These are phyloP conservation scores for Pichia cephalocereana DNA, from an alignment of 805 yeast genomes.

Conservation along the genomic window DNA sequence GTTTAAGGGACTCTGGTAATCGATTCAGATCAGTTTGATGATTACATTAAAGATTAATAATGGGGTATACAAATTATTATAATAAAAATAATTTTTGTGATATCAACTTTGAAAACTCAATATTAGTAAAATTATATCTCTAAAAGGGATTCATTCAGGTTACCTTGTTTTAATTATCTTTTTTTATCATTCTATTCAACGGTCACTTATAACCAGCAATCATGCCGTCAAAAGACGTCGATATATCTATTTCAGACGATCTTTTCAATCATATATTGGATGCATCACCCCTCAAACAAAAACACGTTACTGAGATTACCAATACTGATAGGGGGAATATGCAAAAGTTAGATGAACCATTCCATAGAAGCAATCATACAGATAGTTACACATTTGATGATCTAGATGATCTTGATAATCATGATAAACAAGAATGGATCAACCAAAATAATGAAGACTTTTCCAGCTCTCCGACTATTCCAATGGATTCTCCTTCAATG, in stretches of 20 bases:
- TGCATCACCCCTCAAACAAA: not conserved
- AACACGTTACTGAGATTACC: not conserved
- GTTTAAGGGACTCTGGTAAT: no score
- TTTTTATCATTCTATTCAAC: no score
- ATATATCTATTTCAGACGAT: conserved; percentile 6
- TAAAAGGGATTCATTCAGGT: no score
- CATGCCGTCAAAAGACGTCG: not conserved
- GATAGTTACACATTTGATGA: no score
- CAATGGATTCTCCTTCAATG: conserved; percentile 16
- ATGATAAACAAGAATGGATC: not conserved
- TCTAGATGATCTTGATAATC: no score
- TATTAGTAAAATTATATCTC: no score
- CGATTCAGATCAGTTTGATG: no score
- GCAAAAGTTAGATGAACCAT: not conserved
- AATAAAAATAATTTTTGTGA: no score
- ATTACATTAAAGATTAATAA: no score
- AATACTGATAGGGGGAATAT: not conserved
- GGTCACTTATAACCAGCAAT: not conserved
- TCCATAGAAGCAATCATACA: not conserved
- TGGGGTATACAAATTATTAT: no score
- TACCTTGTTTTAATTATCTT: no score
- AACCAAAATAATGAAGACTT: not conserved
- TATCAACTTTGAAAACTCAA: no score
- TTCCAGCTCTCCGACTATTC: conserved; percentile 11
- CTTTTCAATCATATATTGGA: conserved; percentile 8